Conservation (phyloP, 2,329 filamentous ascomycete genomes). For the Curvularia spicifera region DNA sequence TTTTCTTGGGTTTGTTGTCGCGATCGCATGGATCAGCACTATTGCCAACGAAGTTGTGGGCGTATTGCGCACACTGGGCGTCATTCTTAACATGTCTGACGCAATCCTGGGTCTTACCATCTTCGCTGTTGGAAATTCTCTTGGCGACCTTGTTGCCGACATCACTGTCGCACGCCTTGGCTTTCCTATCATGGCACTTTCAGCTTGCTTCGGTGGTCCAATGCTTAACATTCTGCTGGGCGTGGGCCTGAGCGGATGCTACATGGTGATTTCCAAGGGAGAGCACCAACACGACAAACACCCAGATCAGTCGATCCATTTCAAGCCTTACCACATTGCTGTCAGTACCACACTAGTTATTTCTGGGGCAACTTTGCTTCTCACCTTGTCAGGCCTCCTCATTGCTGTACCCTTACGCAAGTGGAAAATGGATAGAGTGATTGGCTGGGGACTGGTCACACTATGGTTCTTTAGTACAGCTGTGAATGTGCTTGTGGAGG, state of each 20-base stretch:
- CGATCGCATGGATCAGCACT: constrained; percentile 94
- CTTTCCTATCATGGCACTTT: constrained; percentile 94
- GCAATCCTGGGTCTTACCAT: constrained; percentile 93
- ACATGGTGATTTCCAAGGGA: constrained; percentile 79
- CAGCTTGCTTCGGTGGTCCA: constrained; percentile 95
- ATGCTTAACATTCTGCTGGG: constrained; percentile 97
- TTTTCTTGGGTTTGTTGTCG: constrained; percentile 87
- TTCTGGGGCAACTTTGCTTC: constrained; percentile 79
- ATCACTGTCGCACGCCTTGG: constrained; percentile 92
- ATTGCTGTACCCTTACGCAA: constrained; percentile 70
- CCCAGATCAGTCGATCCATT: constrained; percentile 67
- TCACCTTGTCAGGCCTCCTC: constrained; percentile 79
- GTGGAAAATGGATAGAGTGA: constrained; percentile 48
- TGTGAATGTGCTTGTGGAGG: constrained; percentile 80
- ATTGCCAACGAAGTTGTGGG: constrained; percentile 96
- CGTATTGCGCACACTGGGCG: constrained; percentile 88
- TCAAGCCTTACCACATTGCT: constrained; percentile 80
- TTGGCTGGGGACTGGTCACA: constrained; percentile 80
- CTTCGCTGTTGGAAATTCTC: constrained; percentile 93
- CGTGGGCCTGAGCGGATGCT: constrained; percentile 87
- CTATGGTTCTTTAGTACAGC: constrained; percentile 83
- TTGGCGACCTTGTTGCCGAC: constrained; percentile 92
- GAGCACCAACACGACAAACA: constrained; percentile 71
- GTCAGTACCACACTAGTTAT: constrained; percentile 86
- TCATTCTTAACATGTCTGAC: constrained; percentile 91